These are phyloP conservation scores for Hypoxylon fuscum DNA, from an alignment of 495 filamentous ascomycete species.

Conservation along the genomic window DNA sequence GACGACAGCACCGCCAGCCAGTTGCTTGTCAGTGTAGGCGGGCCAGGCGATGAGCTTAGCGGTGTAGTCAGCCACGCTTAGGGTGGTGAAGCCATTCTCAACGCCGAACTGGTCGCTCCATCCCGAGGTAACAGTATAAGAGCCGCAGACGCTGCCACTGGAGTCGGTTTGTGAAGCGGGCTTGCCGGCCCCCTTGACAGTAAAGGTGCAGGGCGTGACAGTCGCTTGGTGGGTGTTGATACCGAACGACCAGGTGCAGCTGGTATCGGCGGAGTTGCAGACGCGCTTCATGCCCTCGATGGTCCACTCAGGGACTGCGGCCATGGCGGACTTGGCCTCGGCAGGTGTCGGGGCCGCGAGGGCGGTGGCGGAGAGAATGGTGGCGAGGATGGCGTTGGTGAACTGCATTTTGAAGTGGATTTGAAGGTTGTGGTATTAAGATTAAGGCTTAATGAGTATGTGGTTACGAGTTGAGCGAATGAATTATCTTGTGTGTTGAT, in stretches of 20 bases:
- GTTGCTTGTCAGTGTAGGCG: conserved; percentile 53
- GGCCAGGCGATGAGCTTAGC: conserved; percentile 51
- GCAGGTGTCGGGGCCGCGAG: conserved; percentile 41
- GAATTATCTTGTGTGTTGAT: conserved; percentile 6
- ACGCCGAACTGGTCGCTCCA: conserved; percentile 60
- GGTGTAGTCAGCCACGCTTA: conserved; percentile 58
- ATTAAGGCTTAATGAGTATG: conserved; percentile 17
- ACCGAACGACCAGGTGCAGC: conserved; percentile 55
- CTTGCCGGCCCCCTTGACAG: conserved; percentile 38
- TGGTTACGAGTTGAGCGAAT: conserved; percentile 13
- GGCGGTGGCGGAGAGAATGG: conserved; percentile 46
- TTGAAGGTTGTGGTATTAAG: conserved; percentile 14
- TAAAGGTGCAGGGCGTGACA: conserved; percentile 47
- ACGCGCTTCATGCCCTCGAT: conserved; percentile 52
- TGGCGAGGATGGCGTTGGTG: conserved; percentile 46
- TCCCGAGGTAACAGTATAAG: conserved; percentile 52
- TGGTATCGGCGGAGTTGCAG: conserved; percentile 51
- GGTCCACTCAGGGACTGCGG: conserved; percentile 46
- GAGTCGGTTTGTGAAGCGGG: conserved; percentile 49
- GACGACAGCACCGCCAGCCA: conserved; percentile 50
- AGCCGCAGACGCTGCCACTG: conserved; percentile 46
- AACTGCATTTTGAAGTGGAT: conserved; percentile 52
- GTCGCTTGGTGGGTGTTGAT: conserved; percentile 47
- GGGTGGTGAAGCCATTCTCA: conserved; percentile 56
- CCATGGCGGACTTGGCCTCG: conserved; percentile 42